Base-by-base conservation (phyloP, 139 green algal species). In the Diplosphaera chodatii region DNA sequence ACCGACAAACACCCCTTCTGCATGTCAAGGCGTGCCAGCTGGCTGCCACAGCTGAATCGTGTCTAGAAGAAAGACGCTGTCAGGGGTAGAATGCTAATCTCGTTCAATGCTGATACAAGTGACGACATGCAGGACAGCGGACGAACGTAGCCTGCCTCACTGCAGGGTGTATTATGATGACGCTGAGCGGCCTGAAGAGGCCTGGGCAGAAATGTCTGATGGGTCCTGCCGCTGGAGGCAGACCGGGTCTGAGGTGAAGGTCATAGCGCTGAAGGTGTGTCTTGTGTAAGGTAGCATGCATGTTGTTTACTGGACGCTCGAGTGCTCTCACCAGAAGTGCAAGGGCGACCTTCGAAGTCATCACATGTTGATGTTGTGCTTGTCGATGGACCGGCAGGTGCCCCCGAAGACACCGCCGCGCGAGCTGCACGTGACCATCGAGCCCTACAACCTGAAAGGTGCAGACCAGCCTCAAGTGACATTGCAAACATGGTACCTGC, bases 1-100 rank as follows among this genome's bases (percentile, higher is more conserved):
- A 59, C 76, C 8, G 77, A 87, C 32, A 92, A 91, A 74, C 86
- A 93, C 74, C 85, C 87, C 1, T 96, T 95, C 68, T 77, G 74
- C 55, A 90, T 96, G 76, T 80, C 75, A 20, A 22, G 56, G 48
- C 23, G 59, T 16, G 56, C 37, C 62, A 66, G 62, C 62, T 66
- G 62, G 10, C 62, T 28, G 20, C 20, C 8, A 28, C 25, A 10
- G 4, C 25, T 64, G 23, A 10, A 48, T 6, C 37, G 10, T 48
- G 37, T 48, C 37, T 6, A 48, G 8, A 48, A 48, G 37, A 6
- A 48, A n/a, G n/a, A n/a, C n/a, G n/a, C n/a, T n/a, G n/a, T n/a
- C n/a, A n/a, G n/a, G n/a, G n/a, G n/a, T n/a, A n/a, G n/a, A n/a
- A n/a, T n/a, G n/a, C n/a, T n/a, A n/a, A n/a, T n/a, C n/a, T n/a